Conservation (phyloP, 2,329 filamentous ascomycete genomes). For the Pseudogymnoascus sp. region DNA sequence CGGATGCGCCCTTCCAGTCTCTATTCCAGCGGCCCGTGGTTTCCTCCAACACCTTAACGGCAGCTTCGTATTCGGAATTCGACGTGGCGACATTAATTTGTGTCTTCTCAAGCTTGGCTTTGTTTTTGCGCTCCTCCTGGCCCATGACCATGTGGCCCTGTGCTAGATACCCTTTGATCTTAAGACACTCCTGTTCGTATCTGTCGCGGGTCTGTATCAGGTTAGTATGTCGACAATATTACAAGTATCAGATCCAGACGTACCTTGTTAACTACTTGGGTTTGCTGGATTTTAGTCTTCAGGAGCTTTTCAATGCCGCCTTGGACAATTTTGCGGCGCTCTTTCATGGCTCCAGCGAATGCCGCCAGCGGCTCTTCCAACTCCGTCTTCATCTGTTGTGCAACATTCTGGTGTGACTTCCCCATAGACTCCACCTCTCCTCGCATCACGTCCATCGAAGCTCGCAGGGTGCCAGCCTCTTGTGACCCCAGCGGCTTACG, state of each 20-base stretch:
- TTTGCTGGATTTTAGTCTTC: slow-evolving; percentile 90
- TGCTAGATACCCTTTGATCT: slow-evolving; percentile 96
- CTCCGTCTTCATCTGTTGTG: slow-evolving; percentile 90
- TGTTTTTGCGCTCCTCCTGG: slow-evolving; percentile 97
- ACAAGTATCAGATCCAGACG: slow-evolving; percentile 21
- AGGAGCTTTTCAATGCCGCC: slow-evolving; percentile 87
- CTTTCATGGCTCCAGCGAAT: slow-evolving; percentile 92
- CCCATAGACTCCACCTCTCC: slow-evolving; percentile 88
- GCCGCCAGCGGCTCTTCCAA: slow-evolving; percentile 87
- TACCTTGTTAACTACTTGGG: slow-evolving; percentile 83
- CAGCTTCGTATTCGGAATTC: slow-evolving; percentile 87
- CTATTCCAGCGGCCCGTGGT: slow-evolving; percentile 94
- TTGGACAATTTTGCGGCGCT: slow-evolving; percentile 93
- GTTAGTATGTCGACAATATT: slow-evolving; percentile 13
- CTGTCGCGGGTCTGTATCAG: slow-evolving; percentile 66
- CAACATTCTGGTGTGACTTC: slow-evolving; percentile 85
- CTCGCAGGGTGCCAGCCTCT: slow-evolving; percentile 74
- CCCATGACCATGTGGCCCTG: slow-evolving; percentile 99
- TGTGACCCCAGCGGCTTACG: slow-evolving; percentile 84
- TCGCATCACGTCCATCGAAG: slow-evolving; percentile 79
- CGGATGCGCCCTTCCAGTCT: slow-evolving; percentile 96
- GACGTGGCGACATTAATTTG: slow-evolving; percentile 89
- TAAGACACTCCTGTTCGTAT: slow-evolving; percentile 95
- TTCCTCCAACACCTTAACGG: slow-evolving; percentile 88
- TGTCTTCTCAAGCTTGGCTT: slow-evolving; percentile 96